Percentiles rank a stretch among this genome's conserved stretches.
phyloP scores from a whole-genome alignment of 148 eudicot species.

The Suaeda aralocaspica region DNA sequence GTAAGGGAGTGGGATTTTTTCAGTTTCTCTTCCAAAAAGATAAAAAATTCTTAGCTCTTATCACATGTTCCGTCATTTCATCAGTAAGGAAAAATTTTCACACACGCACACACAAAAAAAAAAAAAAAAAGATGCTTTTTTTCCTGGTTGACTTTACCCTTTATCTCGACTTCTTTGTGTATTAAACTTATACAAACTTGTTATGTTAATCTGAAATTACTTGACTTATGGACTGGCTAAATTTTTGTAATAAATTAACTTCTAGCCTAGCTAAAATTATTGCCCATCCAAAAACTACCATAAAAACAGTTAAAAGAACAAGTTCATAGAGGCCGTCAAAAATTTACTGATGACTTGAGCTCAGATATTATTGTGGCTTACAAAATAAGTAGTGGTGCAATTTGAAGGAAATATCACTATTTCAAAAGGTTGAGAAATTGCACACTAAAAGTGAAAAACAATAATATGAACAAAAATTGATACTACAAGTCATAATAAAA shows the following conservation, averaged over 20 bases:
- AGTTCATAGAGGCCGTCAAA: not conserved
- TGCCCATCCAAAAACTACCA: not conserved
- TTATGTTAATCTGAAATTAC: not conserved
- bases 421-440: not conserved
- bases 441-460: not conserved
- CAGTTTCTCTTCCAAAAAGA: constrained; percentile 9
- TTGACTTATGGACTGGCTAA: not conserved
- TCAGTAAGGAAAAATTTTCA: too few species aligned
- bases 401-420: not conserved
- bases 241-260: not conserved
- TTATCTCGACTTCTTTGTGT: too few species aligned
- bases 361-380: not conserved
- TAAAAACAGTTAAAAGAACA: not conserved
- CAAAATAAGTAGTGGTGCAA: not conserved
- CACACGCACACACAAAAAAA: too few species aligned
- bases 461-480: too few species aligned
- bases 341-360: not conserved
- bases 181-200: too few species aligned
- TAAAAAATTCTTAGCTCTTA: too few species aligned
- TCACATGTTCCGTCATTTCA: too few species aligned
- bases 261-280: not conserved
- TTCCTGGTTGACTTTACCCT: too few species aligned
- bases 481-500: too few species aligned
- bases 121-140: too few species aligned
- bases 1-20: not conserved